phyloP scores from a whole-genome alignment of 192 early-diverging fungal genomes.

The Entomortierella chlamydospora region DNA sequence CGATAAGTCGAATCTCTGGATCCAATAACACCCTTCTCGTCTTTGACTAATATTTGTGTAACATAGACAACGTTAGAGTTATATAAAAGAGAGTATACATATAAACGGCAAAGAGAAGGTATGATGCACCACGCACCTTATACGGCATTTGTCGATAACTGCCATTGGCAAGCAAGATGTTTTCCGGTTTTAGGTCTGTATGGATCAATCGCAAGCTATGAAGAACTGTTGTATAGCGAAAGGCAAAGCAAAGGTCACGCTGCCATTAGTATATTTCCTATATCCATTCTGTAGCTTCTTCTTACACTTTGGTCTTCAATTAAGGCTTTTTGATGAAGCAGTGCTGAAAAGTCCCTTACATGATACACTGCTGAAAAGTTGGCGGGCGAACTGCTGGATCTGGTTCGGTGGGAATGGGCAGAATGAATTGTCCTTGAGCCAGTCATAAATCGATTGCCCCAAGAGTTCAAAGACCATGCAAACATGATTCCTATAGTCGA shows the following conservation, averaged over 20 bases:
- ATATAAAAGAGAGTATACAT: no score
- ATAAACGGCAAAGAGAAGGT: neutral
- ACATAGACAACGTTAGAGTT: conserved; percentile 1
- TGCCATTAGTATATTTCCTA: neutral
- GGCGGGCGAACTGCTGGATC: conserved; percentile 86
- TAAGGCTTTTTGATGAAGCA: no score
- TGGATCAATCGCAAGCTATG: conserved; percentile 91
- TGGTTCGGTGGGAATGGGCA: conserved; percentile 88
- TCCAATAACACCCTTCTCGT: conserved; percentile 71
- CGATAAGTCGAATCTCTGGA: conserved; percentile 90
- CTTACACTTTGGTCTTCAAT: no score
- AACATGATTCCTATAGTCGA: conserved; percentile 92
- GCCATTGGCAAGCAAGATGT: conserved; percentile 83
- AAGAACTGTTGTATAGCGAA: conserved; percentile 65
- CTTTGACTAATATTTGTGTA: conserved; percentile 60
- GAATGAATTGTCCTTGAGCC: conserved; percentile 93
- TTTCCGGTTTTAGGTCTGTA: conserved; percentile 98
- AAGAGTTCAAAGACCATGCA: conserved; percentile 99
- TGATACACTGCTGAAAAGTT: conserved; percentile 88
- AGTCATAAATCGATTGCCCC: conserved; percentile 92
- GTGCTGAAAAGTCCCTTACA: conserved; percentile 56
- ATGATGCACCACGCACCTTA: conserved; percentile 14
- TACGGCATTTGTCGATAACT: conserved; percentile 65
- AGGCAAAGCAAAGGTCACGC: neutral
- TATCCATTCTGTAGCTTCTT: neutral